phyloP scores from a whole-genome alignment of 306 rosid species.

The Arachis hypogaea region DNA sequence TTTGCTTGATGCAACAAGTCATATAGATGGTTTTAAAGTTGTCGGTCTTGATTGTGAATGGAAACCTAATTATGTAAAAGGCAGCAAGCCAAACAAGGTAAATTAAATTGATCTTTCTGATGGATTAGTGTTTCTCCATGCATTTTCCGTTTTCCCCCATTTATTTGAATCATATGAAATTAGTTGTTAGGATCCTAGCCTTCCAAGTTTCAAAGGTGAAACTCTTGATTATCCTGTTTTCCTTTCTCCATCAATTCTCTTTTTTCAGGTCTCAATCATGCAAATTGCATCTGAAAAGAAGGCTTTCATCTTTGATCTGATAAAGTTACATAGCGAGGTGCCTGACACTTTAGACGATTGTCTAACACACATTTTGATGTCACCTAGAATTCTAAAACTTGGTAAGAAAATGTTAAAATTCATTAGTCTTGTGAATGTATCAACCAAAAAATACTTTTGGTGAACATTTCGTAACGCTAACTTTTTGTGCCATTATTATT shows the following conservation, averaged over 20 bases:
- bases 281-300: constrained; percentile 86
- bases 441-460: constrained; percentile 6
- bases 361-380: constrained; percentile 73
- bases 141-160: constrained; percentile 34
- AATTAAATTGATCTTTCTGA: constrained; percentile 28
- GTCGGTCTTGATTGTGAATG: constrained; percentile 98
- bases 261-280: constrained; percentile 92
- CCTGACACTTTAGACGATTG: constrained; percentile 66
- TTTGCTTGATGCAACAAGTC: constrained; percentile 65
- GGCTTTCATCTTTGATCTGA: constrained; percentile 79
- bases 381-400: constrained; percentile 83
- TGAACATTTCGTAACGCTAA: constrained; percentile 8
- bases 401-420: constrained; percentile 57
- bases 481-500: constrained; percentile 33
- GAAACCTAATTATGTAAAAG: constrained; percentile 89
- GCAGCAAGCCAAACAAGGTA: constrained; percentile 86
- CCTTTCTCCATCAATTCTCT: constrained; percentile 26
- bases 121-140: constrained; percentile 24
- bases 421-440: constrained; percentile 26
- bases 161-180: constrained; percentile 27
- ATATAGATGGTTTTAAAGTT: constrained; percentile 75
- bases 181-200: constrained; percentile 6
- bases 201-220: constrained; percentile 19
- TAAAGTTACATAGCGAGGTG: constrained; percentile 69
- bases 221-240: constrained; percentile 21